These are phyloP conservation scores for Argentina anserina DNA, from an alignment of 306 rosid genomes.

Conservation along the genomic window DNA sequence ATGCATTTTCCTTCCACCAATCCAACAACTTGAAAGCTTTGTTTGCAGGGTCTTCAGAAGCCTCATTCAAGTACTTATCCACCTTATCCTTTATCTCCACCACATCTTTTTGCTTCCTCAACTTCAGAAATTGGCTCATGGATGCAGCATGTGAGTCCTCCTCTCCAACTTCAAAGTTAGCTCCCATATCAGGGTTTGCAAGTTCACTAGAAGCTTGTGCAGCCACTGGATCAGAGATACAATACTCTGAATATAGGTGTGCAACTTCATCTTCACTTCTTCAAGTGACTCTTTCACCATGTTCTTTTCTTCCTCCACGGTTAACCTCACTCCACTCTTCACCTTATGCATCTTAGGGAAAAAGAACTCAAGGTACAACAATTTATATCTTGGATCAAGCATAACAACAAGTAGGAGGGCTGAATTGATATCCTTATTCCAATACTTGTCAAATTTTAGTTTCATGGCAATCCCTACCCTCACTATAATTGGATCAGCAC, in stretches of 20 bases:
- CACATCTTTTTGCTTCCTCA: neutral
- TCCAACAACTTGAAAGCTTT: neutral
- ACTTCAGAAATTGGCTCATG: neutral
- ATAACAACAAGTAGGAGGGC: neutral
- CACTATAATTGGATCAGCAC: neutral
- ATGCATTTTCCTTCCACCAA: neutral
- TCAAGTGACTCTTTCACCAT: neutral
- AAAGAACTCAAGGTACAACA: neutral
- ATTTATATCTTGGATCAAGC: neutral
- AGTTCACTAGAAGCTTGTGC: neutral
- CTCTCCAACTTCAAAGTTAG: too few species aligned
- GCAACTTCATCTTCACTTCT: neutral
- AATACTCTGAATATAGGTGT: neutral
- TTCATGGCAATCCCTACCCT: neutral
- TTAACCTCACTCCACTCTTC: too few species aligned
- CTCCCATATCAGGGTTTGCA: neutral
- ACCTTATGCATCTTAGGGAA: neutral
- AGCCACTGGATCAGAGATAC: neutral
- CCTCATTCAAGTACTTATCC: neutral
- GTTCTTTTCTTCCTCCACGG: rapidly evolving
- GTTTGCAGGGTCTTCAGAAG: neutral
- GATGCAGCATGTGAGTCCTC: neutral
- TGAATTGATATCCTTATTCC: neutral
- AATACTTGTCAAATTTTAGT: neutral
- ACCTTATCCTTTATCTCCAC: too few species aligned